A percentile compares a stretch with the other conserved stretches of the same genome.
Conservation (phyloP, 495 filamentous ascomycete species). For the Immersiella caudata region DNA sequence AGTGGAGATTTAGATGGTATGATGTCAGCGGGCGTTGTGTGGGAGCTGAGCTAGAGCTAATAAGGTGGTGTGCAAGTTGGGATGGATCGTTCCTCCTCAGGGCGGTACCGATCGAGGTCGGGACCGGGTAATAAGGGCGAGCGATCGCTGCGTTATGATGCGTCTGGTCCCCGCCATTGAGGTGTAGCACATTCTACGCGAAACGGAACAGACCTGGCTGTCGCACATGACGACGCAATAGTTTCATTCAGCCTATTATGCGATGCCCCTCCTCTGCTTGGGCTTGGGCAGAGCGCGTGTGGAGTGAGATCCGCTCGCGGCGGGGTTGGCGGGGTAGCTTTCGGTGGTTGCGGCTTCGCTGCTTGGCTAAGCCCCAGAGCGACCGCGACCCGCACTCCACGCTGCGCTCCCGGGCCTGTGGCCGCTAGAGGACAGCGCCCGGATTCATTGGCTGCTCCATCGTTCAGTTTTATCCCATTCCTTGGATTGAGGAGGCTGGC, state of each 20-base stretch:
- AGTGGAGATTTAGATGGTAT: constrained; percentile 8
- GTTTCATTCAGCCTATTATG: constrained; percentile 36
- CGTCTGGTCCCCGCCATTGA: neutral
- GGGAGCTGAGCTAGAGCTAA: neutral
- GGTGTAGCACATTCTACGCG: neutral
- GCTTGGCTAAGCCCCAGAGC: neutral
- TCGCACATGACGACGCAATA: constrained; percentile 33
- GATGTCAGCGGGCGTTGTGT: constrained; percentile 19
- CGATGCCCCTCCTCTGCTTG: constrained; percentile 28
- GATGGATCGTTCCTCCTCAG: constrained; percentile 1
- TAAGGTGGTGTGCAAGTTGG: constrained; percentile 13
- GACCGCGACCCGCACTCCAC: neutral
- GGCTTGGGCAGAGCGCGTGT: constrained; percentile 4
- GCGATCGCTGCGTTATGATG: neutral
- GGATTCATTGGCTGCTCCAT: neutral
- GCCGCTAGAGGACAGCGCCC: neutral
- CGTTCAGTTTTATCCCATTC: neutral
- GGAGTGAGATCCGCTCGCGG: neutral
- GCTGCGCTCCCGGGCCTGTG: neutral
- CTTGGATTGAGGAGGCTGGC: neutral
- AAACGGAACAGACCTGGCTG: constrained; percentile 16
- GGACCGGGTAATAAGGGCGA: neutral
- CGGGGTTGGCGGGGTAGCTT: constrained; percentile 21
- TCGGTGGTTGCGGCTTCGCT: neutral
- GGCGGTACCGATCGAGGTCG: constrained; percentile 3